Evolutionary conservation across 2,329 filamentous ascomycete species (phyloP).

Genomic region (Ceratocystis colombiana): DNA sequence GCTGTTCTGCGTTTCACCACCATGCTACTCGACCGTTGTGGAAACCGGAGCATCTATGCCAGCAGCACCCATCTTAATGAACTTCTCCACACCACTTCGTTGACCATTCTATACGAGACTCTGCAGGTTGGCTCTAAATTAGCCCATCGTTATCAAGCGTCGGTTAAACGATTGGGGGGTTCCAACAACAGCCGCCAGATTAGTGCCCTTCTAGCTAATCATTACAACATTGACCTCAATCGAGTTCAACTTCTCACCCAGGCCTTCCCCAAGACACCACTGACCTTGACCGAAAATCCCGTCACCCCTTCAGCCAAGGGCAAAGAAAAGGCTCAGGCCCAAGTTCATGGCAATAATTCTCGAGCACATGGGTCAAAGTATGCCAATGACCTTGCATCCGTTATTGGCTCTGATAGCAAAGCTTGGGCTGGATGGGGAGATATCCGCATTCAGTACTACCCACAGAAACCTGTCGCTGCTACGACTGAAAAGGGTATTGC

Average conservation of each 20-base stretch:
- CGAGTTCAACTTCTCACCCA: conserved; percentile 73
- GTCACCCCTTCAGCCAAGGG: conserved; percentile 52
- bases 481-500: background rate
- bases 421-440: conserved; percentile 71
- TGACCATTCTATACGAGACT: conserved; percentile 65
- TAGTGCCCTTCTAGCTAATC: conserved; percentile 67
- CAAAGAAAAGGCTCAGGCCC: conserved; percentile 55
- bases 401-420: conserved; percentile 52
- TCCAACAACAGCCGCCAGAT: conserved; percentile 48
- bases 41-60: conserved; percentile 89
- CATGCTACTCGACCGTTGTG: conserved; percentile 84
- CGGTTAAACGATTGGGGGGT: conserved; percentile 62
- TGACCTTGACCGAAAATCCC: conserved; percentile 43
- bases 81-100: conserved; percentile 75
- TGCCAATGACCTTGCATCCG: conserved; percentile 71
- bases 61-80: conserved; percentile 86
- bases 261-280: conserved; percentile 66
- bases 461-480: conserved; percentile 31
- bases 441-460: conserved; percentile 72
- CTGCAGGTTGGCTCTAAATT: conserved; percentile 75
- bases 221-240: conserved; percentile 72
- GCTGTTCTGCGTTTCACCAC: conserved; percentile 74
- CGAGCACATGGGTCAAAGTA: conserved; percentile 42
- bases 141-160: conserved; percentile 84
- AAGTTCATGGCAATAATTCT: conserved; percentile 30